phyloP scores from a whole-genome alignment of 139 green algal genomes.

The Desmodesmus armatus region DNA sequence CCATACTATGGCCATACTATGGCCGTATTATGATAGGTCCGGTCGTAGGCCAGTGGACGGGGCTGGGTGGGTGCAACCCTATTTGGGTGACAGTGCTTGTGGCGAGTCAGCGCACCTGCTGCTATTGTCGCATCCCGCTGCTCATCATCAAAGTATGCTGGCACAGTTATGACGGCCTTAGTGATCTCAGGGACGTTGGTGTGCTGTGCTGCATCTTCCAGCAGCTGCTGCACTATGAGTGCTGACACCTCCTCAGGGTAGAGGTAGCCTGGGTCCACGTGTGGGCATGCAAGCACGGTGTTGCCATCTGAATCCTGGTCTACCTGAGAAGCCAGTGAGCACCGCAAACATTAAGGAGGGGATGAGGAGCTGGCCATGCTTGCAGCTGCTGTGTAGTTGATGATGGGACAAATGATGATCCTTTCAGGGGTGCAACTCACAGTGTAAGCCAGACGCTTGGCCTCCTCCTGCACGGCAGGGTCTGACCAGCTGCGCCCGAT shows the following conservation, averaged over 20 bases:
- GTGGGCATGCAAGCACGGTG: slow-evolving; percentile 53
- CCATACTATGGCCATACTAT: too few relatives aligned
- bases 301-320: slow-evolving; percentile 53
- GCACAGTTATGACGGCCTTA: slow-evolving; percentile 91
- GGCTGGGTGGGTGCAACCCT: too few relatives aligned
- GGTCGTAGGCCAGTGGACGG: too few relatives aligned
- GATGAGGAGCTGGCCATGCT: too few relatives aligned
- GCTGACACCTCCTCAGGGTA: slow-evolving; percentile 87
- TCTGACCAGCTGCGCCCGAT: slow-evolving; percentile 71
- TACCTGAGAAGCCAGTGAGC: slow-evolving; percentile 44
- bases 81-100: too few relatives aligned
- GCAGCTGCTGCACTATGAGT: slow-evolving; percentile 71
- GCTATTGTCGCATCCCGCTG: slow-evolving; percentile 82
- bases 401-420: not conserved
- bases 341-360: not conserved
- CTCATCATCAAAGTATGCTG: slow-evolving; percentile 88
- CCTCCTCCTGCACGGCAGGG: slow-evolving; percentile 65
- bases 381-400: not conserved
- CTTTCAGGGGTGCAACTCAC: slow-evolving; percentile 30
- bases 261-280: slow-evolving; percentile 60
- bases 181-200: slow-evolving; percentile 47
- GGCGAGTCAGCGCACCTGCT: slow-evolving; percentile 70
- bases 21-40: too few relatives aligned
- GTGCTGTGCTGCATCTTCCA: slow-evolving; percentile 67
- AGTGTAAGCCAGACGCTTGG: slow-evolving; percentile 62